Evolutionary conservation across 2,329 filamentous ascomycete genomes (phyloP).

Genomic region (Ascochyta pisi): DNA sequence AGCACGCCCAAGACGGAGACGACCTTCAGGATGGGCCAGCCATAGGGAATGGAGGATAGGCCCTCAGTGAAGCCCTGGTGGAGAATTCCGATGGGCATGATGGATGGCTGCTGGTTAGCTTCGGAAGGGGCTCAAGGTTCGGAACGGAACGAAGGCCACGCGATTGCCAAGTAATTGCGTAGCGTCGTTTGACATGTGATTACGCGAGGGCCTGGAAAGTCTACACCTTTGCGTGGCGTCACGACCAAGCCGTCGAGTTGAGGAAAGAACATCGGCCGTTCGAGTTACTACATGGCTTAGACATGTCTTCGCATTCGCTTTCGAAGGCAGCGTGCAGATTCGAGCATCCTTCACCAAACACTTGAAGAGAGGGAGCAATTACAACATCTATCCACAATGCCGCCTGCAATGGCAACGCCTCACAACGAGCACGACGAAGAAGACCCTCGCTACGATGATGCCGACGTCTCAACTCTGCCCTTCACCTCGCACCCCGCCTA

Average conservation of each 20-base stretch:
- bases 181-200: constrained; percentile 42
- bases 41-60: constrained; percentile 60
- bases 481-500: constrained; percentile 66
- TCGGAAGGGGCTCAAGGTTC: constrained; percentile 31
- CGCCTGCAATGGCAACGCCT: constrained; percentile 3
- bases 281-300: background rate
- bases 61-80: constrained; percentile 62
- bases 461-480: constrained; percentile 66
- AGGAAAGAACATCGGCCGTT: background rate
- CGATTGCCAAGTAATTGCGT: constrained; percentile 32
- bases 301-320: background rate
- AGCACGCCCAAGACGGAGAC: constrained; percentile 60
- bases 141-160: constrained; percentile 35
- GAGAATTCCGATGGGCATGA: constrained; percentile 69
- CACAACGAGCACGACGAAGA: constrained; percentile 22
- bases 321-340: background rate
- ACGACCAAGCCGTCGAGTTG: background rate
- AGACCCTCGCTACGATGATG: constrained; percentile 40
- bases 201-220: constrained; percentile 15
- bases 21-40: constrained; percentile 61
- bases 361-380: background rate
- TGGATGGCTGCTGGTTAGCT: constrained; percentile 24
- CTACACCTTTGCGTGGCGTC: background rate
- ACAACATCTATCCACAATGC: background rate
- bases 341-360: background rate